These are phyloP conservation scores for Scenedesmus sp. DNA, from an alignment of 163 green algal species.

Conservation along the genomic window DNA sequence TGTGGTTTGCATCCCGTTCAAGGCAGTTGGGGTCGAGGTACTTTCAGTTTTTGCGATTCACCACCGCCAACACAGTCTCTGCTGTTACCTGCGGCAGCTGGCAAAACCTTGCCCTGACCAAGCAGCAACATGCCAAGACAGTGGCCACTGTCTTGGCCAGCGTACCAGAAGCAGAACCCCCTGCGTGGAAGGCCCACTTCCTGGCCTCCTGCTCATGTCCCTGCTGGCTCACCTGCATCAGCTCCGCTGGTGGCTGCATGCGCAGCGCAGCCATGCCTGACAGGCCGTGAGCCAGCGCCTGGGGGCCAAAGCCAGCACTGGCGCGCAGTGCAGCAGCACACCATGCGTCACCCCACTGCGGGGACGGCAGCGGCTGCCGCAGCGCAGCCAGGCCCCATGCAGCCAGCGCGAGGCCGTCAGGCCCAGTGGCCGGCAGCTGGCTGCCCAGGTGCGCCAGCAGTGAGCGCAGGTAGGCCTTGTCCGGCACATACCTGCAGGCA, in stretches of 20 bases:
- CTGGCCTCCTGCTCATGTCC: too few relatives aligned
- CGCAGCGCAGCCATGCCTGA: constrained; percentile 47
- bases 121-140: neutral
- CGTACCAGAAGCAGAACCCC: too few relatives aligned
- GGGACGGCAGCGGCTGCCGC: constrained; percentile 14
- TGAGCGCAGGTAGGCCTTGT: constrained; percentile 24
- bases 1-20: too few relatives aligned
- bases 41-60: too few relatives aligned
- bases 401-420: constrained; percentile 38
- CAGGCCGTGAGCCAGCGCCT: constrained; percentile 22
- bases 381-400: constrained; percentile 41
- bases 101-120: neutral
- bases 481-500: constrained; percentile 48
- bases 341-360: constrained; percentile 11
- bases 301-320: neutral
- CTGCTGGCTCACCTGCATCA: constrained; percentile 36
- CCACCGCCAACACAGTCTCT: too few relatives aligned
- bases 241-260: constrained; percentile 16
- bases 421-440: neutral
- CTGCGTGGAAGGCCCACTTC: too few relatives aligned
- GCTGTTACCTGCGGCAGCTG: neutral
- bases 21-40: too few relatives aligned
- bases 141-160: too few relatives aligned
- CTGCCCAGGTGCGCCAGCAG: constrained; percentile 27
- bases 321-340: constrained; percentile 3